These are phyloP conservation scores for Pezicula neosporulosa DNA, from an alignment of 2,329 filamentous ascomycete species.

Conservation along the genomic window DNA sequence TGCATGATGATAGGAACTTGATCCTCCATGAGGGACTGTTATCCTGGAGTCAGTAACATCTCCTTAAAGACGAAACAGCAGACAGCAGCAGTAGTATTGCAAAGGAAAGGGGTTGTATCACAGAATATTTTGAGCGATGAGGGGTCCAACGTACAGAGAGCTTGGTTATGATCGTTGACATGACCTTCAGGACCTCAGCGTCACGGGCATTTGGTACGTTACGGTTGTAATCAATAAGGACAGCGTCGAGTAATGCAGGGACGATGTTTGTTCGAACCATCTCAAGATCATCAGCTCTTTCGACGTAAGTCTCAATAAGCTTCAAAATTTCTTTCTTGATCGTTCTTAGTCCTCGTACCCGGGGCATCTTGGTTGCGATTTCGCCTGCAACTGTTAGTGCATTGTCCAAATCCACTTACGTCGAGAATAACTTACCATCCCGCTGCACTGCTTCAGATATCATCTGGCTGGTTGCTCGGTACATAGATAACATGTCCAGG, in stretches of 20 bases:
- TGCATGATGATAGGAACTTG: slow-evolving; percentile 98
- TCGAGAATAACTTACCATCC: slow-evolving; percentile 57
- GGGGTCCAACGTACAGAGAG: slow-evolving; percentile 76
- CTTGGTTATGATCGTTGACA: slow-evolving; percentile 96
- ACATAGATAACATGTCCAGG: slow-evolving; percentile 99
- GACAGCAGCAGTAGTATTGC: slow-evolving; percentile 6
- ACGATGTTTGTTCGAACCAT: slow-evolving; percentile 93
- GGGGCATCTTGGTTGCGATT: slow-evolving; percentile 95
- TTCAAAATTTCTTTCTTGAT: slow-evolving; percentile 99
- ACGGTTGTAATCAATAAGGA: slow-evolving; percentile 93
- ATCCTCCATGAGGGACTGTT: slow-evolving; percentile 89
- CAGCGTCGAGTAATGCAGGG: slow-evolving; percentile 89
- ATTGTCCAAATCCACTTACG: neutral
- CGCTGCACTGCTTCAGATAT: slow-evolving; percentile 89
- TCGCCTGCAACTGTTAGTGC: slow-evolving; percentile 56
- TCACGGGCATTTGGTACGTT: slow-evolving; percentile 95
- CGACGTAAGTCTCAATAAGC: slow-evolving; percentile 95
- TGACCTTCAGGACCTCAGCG: slow-evolving; percentile 93
- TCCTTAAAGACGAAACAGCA: neutral
- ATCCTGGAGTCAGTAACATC: slow-evolving; percentile 26
- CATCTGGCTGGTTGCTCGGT: slow-evolving; percentile 90
- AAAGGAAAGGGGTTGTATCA: slow-evolving; percentile 26
- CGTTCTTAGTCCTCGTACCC: slow-evolving; percentile 88
- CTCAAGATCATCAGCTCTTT: slow-evolving; percentile 94
- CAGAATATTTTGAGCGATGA: slow-evolving; percentile 42